These are phyloP conservation scores for Yamadazyma akitaensis DNA, from an alignment of 805 yeast genomes.

Conservation along the genomic window DNA sequence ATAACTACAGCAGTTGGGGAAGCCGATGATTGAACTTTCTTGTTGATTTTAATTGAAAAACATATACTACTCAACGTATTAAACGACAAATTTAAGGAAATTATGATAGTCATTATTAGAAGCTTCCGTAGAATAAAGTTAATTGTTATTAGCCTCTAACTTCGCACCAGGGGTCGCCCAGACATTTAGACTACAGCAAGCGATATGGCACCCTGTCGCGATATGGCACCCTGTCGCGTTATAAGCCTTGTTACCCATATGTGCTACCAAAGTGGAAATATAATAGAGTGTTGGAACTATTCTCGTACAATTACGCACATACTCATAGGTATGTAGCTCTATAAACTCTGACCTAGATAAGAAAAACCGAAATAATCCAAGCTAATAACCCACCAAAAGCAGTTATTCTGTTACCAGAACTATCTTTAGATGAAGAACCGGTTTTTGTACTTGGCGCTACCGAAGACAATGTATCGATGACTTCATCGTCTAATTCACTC, in stretches of 20 bases:
- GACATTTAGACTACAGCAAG: background rate
- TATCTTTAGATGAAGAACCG: slow-evolving; percentile 20
- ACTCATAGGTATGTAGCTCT: background rate
- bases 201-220: background rate
- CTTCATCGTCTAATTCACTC: slow-evolving; percentile 29
- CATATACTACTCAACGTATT: too few relatives aligned
- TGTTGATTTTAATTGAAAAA: too few relatives aligned
- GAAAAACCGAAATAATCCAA: slow-evolving; percentile 1
- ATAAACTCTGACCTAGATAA: background rate
- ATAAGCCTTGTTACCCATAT: background rate
- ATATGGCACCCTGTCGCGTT: background rate
- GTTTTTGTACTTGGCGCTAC: slow-evolving; percentile 4
- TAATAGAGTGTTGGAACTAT: background rate
- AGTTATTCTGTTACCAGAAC: slow-evolving; percentile 7
- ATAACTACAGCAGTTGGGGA: background rate
- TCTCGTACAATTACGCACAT: background rate
- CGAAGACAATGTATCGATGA: slow-evolving; percentile 25
- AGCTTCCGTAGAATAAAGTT: too few relatives aligned
- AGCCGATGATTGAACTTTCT: background rate
- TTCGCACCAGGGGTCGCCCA: too few relatives aligned
- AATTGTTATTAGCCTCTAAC: too few relatives aligned
- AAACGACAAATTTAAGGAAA: too few relatives aligned
- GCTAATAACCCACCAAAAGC: slow-evolving; percentile 4
- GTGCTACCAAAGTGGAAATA: background rate
- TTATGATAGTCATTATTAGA: too few relatives aligned